Evolutionary conservation across 2,329 filamentous ascomycete genomes (phyloP), one percentile per base, ranked within the genome.

Genomic region (Xylaria sp.): DNA sequence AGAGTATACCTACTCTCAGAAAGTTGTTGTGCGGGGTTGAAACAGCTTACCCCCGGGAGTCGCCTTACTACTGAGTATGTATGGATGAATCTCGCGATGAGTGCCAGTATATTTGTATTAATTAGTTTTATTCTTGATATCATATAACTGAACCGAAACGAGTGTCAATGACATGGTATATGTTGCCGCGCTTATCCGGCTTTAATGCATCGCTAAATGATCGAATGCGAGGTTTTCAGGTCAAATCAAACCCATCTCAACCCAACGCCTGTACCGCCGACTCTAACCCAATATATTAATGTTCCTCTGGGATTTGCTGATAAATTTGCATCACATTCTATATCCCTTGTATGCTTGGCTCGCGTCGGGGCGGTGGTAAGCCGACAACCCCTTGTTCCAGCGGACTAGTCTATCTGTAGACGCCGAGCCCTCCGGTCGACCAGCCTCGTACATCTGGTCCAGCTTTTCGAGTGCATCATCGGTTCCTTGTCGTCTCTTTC

Each of bases 311-410:
- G 10, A 58, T 18, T 29, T 2, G 3, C 10, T n/a, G 5, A 10
- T 32, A 12, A 29, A 23, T 16, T 42, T 25, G 25, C 13, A 50
- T 69, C 58, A 78, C 75, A 78, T 76, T 57, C 75, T 69, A 68
- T 78, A 78, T 27, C 68, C 76, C 62, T 75, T 75, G 48, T 72
- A 75, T 27, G 66, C 68, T 66, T 70, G 72, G 18, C 40, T 66
- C 6, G 60, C 8, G 47, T 75, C 70, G 21, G 75, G 75, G 25
- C 64, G 63, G 62, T 79, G 77, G 42, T 71, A 78, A 42, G 71
- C 67, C 29, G 77, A 77, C 47, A 79, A 57, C 16, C 76, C 76
- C 61, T 71, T 75, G 55, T 78, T 77, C 78, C 78, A 78, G 50
- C 76, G 75, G 25, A 73, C 72, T n/a, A 75, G 66, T 55, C 66